These are phyloP conservation scores for Monilinia laxa DNA, from an alignment of 2,329 filamentous ascomycete genomes.

Conservation along the genomic window DNA sequence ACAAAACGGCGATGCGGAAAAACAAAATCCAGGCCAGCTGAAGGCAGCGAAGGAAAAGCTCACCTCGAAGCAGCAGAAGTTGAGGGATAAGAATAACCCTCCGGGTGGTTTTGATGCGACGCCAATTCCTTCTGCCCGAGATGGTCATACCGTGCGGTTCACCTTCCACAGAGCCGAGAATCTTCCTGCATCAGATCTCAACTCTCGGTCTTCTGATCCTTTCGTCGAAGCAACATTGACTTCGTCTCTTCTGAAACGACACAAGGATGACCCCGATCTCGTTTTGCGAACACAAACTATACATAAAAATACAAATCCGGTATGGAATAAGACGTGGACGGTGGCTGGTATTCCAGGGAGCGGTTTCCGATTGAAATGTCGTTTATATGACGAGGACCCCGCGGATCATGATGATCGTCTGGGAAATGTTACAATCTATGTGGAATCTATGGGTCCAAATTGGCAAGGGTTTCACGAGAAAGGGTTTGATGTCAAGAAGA, in stretches of 20 bases:
- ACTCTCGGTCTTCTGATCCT: conserved; percentile 76
- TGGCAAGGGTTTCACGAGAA: conserved; percentile 68
- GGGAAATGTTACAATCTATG: conserved; percentile 76
- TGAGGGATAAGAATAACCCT: conserved; percentile 38
- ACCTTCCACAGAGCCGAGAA: conserved; percentile 79
- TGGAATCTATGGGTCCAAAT: conserved; percentile 57
- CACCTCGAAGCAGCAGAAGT: conserved; percentile 37
- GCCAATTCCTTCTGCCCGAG: conserved; percentile 69
- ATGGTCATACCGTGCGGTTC: conserved; percentile 82
- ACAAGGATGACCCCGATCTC: conserved; percentile 82
- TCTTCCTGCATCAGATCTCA: conserved; percentile 78
- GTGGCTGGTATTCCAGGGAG: conserved; percentile 80
- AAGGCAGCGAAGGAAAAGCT: conserved; percentile 37
- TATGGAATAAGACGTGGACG: conserved; percentile 83
- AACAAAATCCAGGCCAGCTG: conserved; percentile 15
- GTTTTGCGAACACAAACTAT: conserved; percentile 74
- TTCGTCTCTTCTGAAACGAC: conserved; percentile 62
- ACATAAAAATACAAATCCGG: conserved; percentile 68
- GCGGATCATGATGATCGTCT: conserved; percentile 83
- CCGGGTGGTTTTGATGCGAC: conserved; percentile 76
- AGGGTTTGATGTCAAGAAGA: conserved; percentile 74
- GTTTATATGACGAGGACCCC: conserved; percentile 87
- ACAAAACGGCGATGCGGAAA: conserved; percentile 6
- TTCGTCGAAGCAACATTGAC: conserved; percentile 78
- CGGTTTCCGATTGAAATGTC: conserved; percentile 81